Conservation (phyloP, 768 basidiomycete genomes). For the Nidularia sp. region DNA sequence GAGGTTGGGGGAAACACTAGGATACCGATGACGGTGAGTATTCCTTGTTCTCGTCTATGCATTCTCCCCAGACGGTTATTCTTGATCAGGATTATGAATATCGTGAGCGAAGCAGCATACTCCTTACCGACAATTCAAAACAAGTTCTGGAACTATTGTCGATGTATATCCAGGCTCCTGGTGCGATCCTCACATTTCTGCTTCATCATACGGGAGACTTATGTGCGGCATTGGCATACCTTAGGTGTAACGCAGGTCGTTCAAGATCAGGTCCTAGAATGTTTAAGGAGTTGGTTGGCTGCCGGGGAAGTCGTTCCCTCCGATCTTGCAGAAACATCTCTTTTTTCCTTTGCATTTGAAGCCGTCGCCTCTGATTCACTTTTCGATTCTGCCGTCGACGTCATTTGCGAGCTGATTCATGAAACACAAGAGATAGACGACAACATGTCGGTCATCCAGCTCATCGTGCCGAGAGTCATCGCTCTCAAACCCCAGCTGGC, state of each 20-base stretch:
- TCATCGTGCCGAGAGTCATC: conserved; percentile 85
- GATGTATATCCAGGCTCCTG: conserved; percentile 85
- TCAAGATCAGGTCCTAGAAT: conserved; percentile 79
- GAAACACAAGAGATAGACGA: conserved; percentile 98
- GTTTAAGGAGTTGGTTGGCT: conserved; percentile 82
- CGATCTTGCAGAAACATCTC: conserved; percentile 67
- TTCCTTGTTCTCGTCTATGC: neutral
- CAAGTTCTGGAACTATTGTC: conserved; percentile 75
- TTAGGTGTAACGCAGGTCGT: conserved; percentile 79
- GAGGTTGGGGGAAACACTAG: conserved; percentile 80
- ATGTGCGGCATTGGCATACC: conserved; percentile 1
- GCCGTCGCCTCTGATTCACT: conserved; percentile 79
- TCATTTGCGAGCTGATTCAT: conserved; percentile 92
- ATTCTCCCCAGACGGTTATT: conserved; percentile 1
- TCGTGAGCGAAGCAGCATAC: conserved; percentile 47
- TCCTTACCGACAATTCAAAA: conserved; percentile 66
- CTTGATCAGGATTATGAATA: conserved; percentile 69
- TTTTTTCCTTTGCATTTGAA: conserved; percentile 81
- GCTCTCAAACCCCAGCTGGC: conserved; percentile 61
- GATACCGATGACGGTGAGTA: conserved; percentile 83
- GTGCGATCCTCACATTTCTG: conserved; percentile 40
- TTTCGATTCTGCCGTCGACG: conserved; percentile 92
- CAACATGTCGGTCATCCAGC: conserved; percentile 83
- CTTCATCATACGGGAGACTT: neutral
- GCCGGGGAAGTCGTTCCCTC: conserved; percentile 76